phyloP scores from a whole-genome alignment of 331 rosid species.

The Acacia concinna region DNA sequence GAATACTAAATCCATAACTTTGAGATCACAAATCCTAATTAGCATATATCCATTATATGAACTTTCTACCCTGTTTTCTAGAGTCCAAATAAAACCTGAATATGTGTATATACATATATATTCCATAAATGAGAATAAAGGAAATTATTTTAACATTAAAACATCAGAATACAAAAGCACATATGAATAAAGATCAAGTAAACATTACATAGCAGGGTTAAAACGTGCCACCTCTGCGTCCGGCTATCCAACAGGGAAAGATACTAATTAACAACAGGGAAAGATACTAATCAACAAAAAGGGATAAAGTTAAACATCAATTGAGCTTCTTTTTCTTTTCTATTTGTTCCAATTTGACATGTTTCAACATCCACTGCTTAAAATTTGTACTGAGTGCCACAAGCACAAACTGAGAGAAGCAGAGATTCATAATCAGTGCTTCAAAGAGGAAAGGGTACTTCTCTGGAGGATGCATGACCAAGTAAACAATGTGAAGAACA shows the following conservation, averaged over 20 bases:
- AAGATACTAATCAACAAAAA: neutral
- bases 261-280: neutral
- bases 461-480: slow-evolving; percentile 61
- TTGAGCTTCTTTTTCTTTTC: slow-evolving; percentile 64
- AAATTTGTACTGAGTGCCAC: slow-evolving; percentile 60
- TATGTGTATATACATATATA: no score
- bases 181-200: slow-evolving; percentile 10
- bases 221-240: slow-evolving; percentile 17
- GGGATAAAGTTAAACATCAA: slow-evolving; percentile 29
- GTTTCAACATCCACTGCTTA: slow-evolving; percentile 70
- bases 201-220: slow-evolving; percentile 19
- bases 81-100: no score
- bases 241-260: slow-evolving; percentile 20
- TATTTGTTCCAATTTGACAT: slow-evolving; percentile 38
- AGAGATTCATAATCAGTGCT: slow-evolving; percentile 79
- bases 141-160: slow-evolving; percentile 5
- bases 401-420: slow-evolving; percentile 79
- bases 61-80: no score
- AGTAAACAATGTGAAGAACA: slow-evolving; percentile 70
- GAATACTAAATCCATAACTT: neutral
- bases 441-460: slow-evolving; percentile 87
- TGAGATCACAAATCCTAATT: neutral
- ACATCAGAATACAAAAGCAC: neutral
- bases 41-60: no score
- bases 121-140: neutral